These are phyloP conservation scores for Colletotrichum sp. DNA, from an alignment of 2,329 filamentous ascomycete species.

Conservation along the genomic window DNA sequence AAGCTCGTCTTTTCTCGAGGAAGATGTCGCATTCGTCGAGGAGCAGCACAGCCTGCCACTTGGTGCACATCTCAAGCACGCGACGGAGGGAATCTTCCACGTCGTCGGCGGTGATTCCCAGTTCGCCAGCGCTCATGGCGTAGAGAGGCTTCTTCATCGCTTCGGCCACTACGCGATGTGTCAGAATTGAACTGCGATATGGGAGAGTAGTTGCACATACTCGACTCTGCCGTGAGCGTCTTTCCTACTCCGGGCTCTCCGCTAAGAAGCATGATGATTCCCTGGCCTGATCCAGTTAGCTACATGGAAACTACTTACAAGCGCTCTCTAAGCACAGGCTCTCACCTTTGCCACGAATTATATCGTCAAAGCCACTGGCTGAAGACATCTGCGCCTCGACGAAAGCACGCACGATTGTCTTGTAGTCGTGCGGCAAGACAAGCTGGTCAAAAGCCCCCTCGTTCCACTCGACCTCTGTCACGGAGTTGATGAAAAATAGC, in stretches of 20 bases:
- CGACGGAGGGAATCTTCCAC: background rate
- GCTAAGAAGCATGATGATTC: background rate
- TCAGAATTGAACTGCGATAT: accelerated
- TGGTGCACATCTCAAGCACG: background rate
- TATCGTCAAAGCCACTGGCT: background rate
- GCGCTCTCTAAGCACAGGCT: background rate
- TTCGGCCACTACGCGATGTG: background rate
- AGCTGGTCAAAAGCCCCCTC: background rate
- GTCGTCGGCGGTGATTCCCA: background rate
- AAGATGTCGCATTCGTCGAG: background rate
- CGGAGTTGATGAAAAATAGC: background rate
- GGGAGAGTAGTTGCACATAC: background rate
- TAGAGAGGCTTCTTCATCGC: background rate
- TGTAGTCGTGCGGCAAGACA: background rate
- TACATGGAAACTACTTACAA: background rate
- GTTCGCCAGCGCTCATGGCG: background rate
- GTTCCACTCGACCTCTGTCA: background rate
- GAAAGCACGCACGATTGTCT: background rate
- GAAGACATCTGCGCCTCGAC: background rate
- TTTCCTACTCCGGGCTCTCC: background rate
- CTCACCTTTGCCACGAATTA: background rate
- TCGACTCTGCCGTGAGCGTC: background rate
- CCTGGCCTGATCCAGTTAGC: background rate
- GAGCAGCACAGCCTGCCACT: background rate
- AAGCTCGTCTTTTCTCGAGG: background rate